Base-by-base conservation (phyloP, 495 filamentous ascomycete species). In the Lepraria neglecta region DNA sequence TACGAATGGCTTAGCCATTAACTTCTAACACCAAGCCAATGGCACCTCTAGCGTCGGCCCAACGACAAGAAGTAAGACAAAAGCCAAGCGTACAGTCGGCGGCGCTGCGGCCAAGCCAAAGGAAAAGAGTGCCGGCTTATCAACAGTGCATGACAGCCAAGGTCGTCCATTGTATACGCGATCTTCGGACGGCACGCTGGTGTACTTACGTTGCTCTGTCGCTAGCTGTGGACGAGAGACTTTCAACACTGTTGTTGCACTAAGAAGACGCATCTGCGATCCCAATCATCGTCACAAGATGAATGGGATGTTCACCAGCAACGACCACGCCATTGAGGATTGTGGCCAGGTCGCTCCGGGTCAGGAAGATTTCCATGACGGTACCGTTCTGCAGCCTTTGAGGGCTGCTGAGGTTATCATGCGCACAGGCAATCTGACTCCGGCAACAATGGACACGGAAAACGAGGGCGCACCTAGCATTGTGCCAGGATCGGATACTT, bases 161-260 rank as follows among this genome's bases (percentile, higher is more conserved):
- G 77, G 77, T 38, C 70, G 75, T 7, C 73, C 76, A 0, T 56
- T 80, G 12, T 78, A 74, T 72, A 78, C 77, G 61, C 73, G 77
- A 12, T 75, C 76, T 9, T 78, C 76, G 4, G 77, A 80, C 52
- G 73, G 73, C 21, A 76, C 72, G 42, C 60, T 78, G 15, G 76
- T 80, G 12, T 78, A 80, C 57, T 72, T 80, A 3, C 76, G 73
- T 21, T 80, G 77, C 38, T 76, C 75, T 0, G 71, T 77, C 6
- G 62, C 70, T 3, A 75, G 74, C 31, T 80, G 77, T 60, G 73
- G 71, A 4, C 78, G 77, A 68, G 71, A 75, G 0, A 74, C 77
- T 63, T 80, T 78, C 14, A 35, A 33, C 12, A 40, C 33, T 15
- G 24, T 30, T 44, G 4, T 12, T 15, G 56, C 56, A 15, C 43